phyloP scores from a whole-genome alignment of 257 asterid genomes.

The Solanum chilense region DNA sequence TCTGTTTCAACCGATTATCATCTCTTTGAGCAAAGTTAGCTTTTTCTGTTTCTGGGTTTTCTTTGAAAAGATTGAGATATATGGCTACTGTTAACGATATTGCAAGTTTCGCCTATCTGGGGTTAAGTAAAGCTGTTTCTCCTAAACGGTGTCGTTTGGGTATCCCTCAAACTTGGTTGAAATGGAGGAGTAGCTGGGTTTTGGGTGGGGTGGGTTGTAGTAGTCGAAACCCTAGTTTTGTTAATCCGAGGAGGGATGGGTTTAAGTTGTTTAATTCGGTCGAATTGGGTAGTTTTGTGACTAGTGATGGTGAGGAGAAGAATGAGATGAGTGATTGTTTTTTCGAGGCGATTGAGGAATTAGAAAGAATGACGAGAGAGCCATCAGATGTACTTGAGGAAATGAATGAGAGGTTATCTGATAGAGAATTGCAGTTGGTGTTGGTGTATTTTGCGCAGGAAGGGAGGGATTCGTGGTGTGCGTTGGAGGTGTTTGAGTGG shows the following conservation, averaged over 20 bases:
- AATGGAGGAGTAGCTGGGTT: background rate
- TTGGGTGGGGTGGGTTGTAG: background rate
- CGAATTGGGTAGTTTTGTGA: conserved; percentile 53
- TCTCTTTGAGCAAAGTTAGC: background rate
- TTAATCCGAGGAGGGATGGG: background rate
- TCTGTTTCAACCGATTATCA: background rate
- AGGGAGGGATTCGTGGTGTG: conserved; percentile 98
- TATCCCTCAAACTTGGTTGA: background rate
- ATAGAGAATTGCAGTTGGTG: conserved; percentile 79
- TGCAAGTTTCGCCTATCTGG: background rate
- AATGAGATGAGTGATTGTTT: conserved; percentile 68
- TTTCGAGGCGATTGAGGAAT: conserved; percentile 85
- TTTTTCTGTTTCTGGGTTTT: background rate
- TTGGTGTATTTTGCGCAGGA: conserved; percentile 88
- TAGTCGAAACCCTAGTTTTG: background rate
- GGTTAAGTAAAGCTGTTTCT: background rate
- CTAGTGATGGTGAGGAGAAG: conserved; percentile 63
- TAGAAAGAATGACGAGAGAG: conserved; percentile 86
- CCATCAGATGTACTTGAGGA: conserved; percentile 94
- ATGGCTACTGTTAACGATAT: background rate
- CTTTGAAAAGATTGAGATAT: background rate
- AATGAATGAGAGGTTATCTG: conserved; percentile 66
- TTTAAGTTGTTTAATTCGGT: conserved; percentile 41
- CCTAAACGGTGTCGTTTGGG: background rate
- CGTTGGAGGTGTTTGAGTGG: conserved; percentile 96